Conservation (phyloP, 106 monocot genomes). For the Dioscorea zingiberensis region DNA sequence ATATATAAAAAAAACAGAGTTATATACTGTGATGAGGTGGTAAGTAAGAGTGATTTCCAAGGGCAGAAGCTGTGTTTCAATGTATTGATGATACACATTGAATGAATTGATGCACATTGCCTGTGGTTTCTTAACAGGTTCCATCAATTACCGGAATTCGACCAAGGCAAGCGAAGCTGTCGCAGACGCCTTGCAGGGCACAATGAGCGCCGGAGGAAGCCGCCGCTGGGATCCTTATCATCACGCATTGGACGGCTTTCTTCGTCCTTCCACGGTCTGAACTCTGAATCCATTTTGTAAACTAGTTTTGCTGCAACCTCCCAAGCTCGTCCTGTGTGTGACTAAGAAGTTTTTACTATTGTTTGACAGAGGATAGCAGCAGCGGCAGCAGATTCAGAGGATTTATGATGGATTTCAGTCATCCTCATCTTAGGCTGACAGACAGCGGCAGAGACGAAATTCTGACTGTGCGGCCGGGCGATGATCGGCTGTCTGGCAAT, state of each 20-base stretch:
- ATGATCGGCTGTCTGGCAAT: slow-evolving; percentile 15
- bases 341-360: neutral
- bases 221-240: slow-evolving; percentile 21
- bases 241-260: slow-evolving; percentile 20
- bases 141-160: slow-evolving; percentile 59
- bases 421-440: slow-evolving; percentile 47
- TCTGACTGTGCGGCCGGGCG: slow-evolving; percentile 18
- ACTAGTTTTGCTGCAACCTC: neutral
- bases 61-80: too few relatives aligned
- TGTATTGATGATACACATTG: too few relatives aligned
- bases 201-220: slow-evolving; percentile 72
- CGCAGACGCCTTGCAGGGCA: slow-evolving; percentile 72
- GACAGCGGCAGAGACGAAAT: slow-evolving; percentile 29
- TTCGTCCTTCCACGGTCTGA: slow-evolving; percentile 28
- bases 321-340: neutral
- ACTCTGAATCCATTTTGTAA: neutral
- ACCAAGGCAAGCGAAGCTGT: slow-evolving; percentile 72
- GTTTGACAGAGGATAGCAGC: slow-evolving; percentile 22
- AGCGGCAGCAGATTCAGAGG: slow-evolving; percentile 36
- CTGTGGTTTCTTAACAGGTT: slow-evolving; percentile 28
- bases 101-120: neutral
- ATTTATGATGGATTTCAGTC: slow-evolving; percentile 67
- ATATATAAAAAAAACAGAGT: too few relatives aligned
- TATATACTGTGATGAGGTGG: too few relatives aligned
- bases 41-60: too few relatives aligned